These are phyloP conservation scores for Sindora glabra DNA, from an alignment of 306 rosid genomes.

Conservation along the genomic window DNA sequence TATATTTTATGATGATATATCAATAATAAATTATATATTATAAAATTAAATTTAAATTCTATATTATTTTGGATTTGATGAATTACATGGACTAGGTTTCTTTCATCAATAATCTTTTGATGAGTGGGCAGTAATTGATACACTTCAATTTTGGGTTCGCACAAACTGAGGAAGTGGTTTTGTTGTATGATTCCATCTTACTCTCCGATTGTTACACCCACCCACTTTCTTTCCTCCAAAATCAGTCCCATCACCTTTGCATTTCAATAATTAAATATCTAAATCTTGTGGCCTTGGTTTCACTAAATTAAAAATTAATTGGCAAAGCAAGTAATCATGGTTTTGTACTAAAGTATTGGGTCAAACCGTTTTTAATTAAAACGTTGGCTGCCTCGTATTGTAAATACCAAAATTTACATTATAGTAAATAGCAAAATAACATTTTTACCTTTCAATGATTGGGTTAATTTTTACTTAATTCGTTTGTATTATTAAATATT, in stretches of 20 bases:
- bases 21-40: too few species aligned
- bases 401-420: too few species aligned
- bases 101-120: conserved; percentile 32
- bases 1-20: too few species aligned
- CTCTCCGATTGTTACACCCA: conserved; percentile 40
- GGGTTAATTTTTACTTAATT: too few species aligned
- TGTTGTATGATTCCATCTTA: conserved; percentile 36
- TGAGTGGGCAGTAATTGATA: conserved; percentile 22
- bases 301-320: background rate
- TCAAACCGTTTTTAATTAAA: background rate
- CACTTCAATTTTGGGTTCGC: conserved; percentile 16
- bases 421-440: too few species aligned
- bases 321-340: conserved; percentile 9
- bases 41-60: too few species aligned
- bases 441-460: too few species aligned
- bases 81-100: background rate
- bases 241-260: conserved; percentile 46
- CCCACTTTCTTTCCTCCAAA: conserved; percentile 44
- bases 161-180: conserved; percentile 31
- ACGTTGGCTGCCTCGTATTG: too few species aligned
- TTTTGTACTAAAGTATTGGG: conserved; percentile 10
- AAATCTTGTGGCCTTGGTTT: background rate
- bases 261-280: conserved; percentile 6
- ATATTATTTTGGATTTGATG: background rate
- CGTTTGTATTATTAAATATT: too few species aligned